These are phyloP conservation scores for Xerocomus minutiporus DNA, from an alignment of 1,284 basidiomycete genomes.

Conservation along the genomic window DNA sequence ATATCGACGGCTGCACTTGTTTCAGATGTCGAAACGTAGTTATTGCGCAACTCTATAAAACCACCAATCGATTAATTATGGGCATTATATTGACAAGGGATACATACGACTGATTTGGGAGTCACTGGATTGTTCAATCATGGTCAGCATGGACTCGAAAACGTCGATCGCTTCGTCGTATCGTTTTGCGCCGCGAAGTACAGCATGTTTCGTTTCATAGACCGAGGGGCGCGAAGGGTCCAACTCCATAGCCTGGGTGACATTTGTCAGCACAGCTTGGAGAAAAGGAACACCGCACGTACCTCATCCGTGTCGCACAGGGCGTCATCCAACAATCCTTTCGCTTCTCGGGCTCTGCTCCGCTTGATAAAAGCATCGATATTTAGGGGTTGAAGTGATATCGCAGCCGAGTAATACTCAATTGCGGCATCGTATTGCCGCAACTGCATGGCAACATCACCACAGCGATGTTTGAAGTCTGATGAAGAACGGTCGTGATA, in stretches of 20 bases:
- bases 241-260: not conserved
- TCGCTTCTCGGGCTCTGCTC: slow-evolving; percentile 1
- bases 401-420: slow-evolving; percentile 1
- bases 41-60: not conserved
- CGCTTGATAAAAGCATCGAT: not conserved
- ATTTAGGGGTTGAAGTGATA: not conserved
- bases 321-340: slow-evolving; percentile 1
- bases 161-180: slow-evolving; percentile 3
- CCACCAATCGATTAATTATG: not conserved
- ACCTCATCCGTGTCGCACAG: slow-evolving; percentile 3
- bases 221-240: not conserved
- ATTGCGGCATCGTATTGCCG: slow-evolving; percentile 1
- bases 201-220: slow-evolving; percentile 1
- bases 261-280: not conserved
- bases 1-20: not conserved
- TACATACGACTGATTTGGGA: not conserved
- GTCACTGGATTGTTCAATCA: slow-evolving; percentile 2
- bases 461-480: slow-evolving; percentile 4
- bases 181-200: not conserved
- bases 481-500: not conserved
- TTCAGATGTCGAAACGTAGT: not conserved
- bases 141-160: slow-evolving; percentile 2
- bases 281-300: not conserved
- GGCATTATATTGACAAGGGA: not conserved
- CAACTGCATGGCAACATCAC: slow-evolving; percentile 2